A percentile compares a stretch with the other conserved stretches of the same genome.
Conservation (phyloP, 805 yeast genomes). For the Pichia nanzhaoensis region DNA sequence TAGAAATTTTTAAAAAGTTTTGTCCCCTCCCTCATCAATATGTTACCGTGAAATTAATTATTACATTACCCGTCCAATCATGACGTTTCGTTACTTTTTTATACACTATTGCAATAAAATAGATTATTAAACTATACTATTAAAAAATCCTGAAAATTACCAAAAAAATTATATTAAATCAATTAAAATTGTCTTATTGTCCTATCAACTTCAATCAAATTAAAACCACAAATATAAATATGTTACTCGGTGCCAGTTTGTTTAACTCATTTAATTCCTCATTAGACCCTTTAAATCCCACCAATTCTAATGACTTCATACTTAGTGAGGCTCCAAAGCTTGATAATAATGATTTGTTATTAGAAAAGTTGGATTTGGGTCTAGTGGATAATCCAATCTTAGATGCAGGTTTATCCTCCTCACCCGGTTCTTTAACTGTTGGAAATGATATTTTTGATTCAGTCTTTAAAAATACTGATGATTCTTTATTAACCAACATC, state of each 20-base stretch:
- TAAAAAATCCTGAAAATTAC: too few species aligned
- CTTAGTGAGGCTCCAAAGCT: constrained; percentile 7
- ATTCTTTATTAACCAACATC: constrained; percentile 40
- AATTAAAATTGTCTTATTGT: too few species aligned
- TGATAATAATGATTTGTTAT: constrained; percentile 8
- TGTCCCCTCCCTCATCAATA: constrained; percentile 2
- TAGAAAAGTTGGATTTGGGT: constrained; percentile 8
- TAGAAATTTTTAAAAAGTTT: not conserved
- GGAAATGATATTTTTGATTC: constrained; percentile 47
- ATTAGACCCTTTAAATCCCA: not conserved
- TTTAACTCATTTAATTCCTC: constrained; percentile 21
- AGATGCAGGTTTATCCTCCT: constrained; percentile 11
- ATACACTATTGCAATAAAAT: not conserved
- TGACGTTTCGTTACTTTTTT: constrained; percentile 17
- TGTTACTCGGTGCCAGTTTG: constrained; percentile 31
- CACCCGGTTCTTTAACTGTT: constrained; percentile 42
- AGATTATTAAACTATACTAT: not conserved
- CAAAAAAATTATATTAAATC: too few species aligned
- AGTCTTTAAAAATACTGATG: constrained; percentile 47
- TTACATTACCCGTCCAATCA: constrained; percentile 19
- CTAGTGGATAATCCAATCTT: not conserved
- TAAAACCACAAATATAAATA: constrained; percentile 9
- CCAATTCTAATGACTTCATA: constrained; percentile 1
- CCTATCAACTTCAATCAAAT: too few species aligned
- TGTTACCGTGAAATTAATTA: constrained; percentile 5